These are phyloP conservation scores for Pseudozyma hubeiensis DNA, from an alignment of 1,284 basidiomycete species.

Conservation along the genomic window DNA sequence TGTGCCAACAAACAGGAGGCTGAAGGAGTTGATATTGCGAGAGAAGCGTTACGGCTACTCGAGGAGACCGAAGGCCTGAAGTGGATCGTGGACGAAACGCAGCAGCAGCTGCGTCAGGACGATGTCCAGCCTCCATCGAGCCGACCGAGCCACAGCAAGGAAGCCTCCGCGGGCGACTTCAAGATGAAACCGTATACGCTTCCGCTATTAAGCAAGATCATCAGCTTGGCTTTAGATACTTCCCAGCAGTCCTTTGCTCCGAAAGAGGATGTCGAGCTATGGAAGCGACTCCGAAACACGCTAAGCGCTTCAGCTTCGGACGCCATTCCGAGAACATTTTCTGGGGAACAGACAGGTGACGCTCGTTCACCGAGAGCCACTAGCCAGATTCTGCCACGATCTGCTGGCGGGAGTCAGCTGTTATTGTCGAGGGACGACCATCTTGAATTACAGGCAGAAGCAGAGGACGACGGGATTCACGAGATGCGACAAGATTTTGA, in stretches of 20 bases:
- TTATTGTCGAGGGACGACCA: slow-evolving; percentile 33
- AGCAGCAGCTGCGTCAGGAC: not conserved
- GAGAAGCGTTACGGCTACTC: slow-evolving; percentile 29
- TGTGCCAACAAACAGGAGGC: slow-evolving; percentile 9
- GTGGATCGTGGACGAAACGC: not conserved
- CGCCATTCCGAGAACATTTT: not conserved
- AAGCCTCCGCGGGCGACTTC: slow-evolving; percentile 16
- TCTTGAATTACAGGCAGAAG: slow-evolving; percentile 27
- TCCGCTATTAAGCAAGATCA: slow-evolving; percentile 2
- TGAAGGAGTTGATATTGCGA: slow-evolving; percentile 7
- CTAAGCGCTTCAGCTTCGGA: slow-evolving; percentile 4
- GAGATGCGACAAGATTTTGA: slow-evolving; percentile 2
- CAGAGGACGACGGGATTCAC: slow-evolving; percentile 10
- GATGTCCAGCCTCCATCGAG: not conserved
- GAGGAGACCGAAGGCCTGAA: slow-evolving; percentile 22
- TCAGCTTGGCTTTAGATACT: slow-evolving; percentile 28
- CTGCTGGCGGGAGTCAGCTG: slow-evolving; percentile 9
- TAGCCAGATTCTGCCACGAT: slow-evolving; percentile 2
- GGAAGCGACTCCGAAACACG: slow-evolving; percentile 28
- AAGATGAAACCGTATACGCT: slow-evolving; percentile 7
- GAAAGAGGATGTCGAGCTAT: slow-evolving; percentile 33
- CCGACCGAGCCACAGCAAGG: slow-evolving; percentile 16
- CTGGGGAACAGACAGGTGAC: not conserved
- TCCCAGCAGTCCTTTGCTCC: slow-evolving; percentile 27
- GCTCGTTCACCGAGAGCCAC: not conserved